phyloP scores from a whole-genome alignment of 257 asterid genomes.

The Striga asiatica region DNA sequence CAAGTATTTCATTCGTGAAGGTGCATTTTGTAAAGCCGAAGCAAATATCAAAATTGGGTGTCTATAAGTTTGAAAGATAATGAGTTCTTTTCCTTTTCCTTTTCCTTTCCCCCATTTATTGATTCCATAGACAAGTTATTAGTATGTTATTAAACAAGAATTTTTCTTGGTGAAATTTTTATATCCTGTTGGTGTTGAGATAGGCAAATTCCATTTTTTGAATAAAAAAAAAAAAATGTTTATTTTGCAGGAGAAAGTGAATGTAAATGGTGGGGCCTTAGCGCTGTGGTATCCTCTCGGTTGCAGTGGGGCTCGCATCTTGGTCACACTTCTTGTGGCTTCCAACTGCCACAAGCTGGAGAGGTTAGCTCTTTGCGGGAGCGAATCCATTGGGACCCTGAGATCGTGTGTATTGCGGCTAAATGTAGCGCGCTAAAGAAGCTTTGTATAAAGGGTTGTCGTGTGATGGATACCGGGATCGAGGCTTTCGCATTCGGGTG shows the following conservation, averaged over 20 bases:
- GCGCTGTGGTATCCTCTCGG: conserved; percentile 96
- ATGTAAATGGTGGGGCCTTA: conserved; percentile 94
- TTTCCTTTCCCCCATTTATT: too few relatives aligned
- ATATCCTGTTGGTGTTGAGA: background rate
- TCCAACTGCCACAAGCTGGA: conserved; percentile 59
- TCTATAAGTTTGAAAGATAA: too few relatives aligned
- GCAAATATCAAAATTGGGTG: background rate
- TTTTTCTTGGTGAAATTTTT: background rate
- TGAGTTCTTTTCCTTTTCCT: too few relatives aligned
- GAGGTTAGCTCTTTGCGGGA: conserved; percentile 77
- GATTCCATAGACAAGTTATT: background rate
- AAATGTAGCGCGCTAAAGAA: conserved; percentile 70
- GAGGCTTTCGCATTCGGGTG: conserved; percentile 87
- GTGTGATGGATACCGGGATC: conserved; percentile 65
- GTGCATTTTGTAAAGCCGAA: background rate
- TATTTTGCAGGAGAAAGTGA: conserved; percentile 70
- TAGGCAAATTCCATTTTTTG: conserved; percentile 6
- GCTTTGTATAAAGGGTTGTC: conserved; percentile 85
- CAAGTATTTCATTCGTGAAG: background rate
- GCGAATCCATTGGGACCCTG: conserved; percentile 85
- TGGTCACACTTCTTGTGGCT: conserved; percentile 76
- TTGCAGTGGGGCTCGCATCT: conserved; percentile 98
- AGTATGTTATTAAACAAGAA: background rate
- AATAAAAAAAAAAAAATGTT: too few relatives aligned
- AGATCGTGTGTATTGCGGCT: conserved; percentile 65